A percentile compares a stretch with the other conserved stretches of the same genome.
Conservation (phyloP, 2,329 filamentous ascomycete species). For the Fusarium chuoi region DNA sequence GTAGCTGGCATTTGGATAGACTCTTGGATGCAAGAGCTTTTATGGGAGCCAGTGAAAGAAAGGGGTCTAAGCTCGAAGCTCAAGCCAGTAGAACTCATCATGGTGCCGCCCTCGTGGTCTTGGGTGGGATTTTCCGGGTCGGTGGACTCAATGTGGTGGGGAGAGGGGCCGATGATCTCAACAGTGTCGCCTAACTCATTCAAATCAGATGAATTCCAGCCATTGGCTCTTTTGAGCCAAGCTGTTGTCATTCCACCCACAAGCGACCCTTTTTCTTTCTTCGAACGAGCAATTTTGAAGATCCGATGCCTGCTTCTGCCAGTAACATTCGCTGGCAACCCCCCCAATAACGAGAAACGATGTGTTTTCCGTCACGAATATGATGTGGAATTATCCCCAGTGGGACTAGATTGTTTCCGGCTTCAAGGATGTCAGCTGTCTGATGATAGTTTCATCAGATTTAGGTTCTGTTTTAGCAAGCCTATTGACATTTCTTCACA, state of each 20-base stretch:
- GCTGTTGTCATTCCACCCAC: accelerated
- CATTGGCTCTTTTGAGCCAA: neutral
- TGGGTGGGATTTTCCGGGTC: neutral
- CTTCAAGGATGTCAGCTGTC: accelerated
- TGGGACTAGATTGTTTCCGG: neutral
- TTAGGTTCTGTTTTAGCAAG: accelerated
- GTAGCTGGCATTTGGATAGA: neutral
- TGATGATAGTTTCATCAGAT: accelerated
- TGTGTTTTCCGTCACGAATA: neutral
- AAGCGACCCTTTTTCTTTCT: neutral
- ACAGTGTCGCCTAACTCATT: accelerated
- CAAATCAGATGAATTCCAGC: neutral
- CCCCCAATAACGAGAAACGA: accelerated
- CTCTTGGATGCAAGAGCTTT: neutral
- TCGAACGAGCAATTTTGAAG: neutral
- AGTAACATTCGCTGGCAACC: neutral
- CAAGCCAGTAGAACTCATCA: accelerated
- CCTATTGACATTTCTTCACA: accelerated
- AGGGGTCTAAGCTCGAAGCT: neutral
- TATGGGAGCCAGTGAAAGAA: neutral
- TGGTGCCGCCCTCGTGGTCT: neutral
- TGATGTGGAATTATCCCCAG: accelerated
- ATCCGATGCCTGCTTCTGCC: neutral
- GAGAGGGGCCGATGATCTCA: neutral
- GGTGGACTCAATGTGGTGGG: accelerated